Percentiles rank a stretch among this genome's conserved stretches.
Evolutionary conservation across 768 basidiomycete genomes (phyloP).

Genomic region (Leccinum pellstonianum): DNA sequence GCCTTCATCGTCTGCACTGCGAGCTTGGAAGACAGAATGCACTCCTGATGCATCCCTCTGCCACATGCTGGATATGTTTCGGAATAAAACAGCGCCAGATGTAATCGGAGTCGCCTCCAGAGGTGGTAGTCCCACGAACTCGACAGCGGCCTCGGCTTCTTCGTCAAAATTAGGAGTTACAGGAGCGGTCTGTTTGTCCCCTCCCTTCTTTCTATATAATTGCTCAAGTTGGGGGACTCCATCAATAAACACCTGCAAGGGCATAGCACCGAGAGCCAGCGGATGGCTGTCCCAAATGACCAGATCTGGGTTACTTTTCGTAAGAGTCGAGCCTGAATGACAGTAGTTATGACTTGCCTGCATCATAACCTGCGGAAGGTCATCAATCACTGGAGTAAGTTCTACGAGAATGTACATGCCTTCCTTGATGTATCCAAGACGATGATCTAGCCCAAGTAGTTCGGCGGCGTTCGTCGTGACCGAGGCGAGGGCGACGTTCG

Average conservation of each 20-base stretch:
- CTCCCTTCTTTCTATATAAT: slow-evolving; percentile 45
- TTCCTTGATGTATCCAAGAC: slow-evolving; percentile 72
- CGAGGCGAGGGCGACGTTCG: slow-evolving; percentile 66
- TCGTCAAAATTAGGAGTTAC: slow-evolving; percentile 54
- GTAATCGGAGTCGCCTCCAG: slow-evolving; percentile 40
- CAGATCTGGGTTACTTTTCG: slow-evolving; percentile 36
- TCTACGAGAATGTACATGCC: slow-evolving; percentile 35
- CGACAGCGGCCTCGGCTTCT: slow-evolving; percentile 56
- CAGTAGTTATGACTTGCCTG: slow-evolving; percentile 33
- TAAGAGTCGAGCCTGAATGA: neutral
- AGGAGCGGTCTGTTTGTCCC: slow-evolving; percentile 50
- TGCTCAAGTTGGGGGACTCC: slow-evolving; percentile 63
- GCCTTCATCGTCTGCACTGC: slow-evolving; percentile 15
- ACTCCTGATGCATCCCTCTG: slow-evolving; percentile 23
- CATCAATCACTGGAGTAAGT: slow-evolving; percentile 4
- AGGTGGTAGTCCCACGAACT: slow-evolving; percentile 70
- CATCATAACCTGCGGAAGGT: slow-evolving; percentile 58
- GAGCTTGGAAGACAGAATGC: slow-evolving; percentile 16
- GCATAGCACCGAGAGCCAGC: slow-evolving; percentile 74
- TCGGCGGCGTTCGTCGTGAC: slow-evolving; percentile 74
- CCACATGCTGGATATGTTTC: slow-evolving; percentile 46
- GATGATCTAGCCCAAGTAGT: slow-evolving; percentile 73
- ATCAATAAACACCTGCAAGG: slow-evolving; percentile 79
- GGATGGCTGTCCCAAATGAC: slow-evolving; percentile 78
- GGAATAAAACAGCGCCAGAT: slow-evolving; percentile 47